Evolutionary conservation across 306 rosid species (phyloP).

Genomic region (Delonix regia): DNA sequence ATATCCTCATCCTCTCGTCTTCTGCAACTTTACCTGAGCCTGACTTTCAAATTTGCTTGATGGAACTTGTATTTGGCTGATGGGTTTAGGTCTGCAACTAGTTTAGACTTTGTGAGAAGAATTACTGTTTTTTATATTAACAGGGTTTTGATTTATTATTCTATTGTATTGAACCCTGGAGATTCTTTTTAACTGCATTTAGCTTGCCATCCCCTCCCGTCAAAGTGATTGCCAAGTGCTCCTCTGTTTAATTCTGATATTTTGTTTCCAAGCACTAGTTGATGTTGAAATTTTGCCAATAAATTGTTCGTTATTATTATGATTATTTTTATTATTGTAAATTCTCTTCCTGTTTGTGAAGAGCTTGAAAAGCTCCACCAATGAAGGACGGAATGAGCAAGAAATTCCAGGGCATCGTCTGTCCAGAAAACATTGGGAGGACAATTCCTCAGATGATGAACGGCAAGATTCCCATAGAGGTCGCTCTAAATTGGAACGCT

Average conservation of each 20-base stretch:
- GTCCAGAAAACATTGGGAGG: conserved; percentile 67
- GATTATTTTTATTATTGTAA: neutral
- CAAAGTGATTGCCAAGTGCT: conserved; percentile 13
- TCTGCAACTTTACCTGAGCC: conserved; percentile 13
- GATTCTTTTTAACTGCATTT: conserved; percentile 12
- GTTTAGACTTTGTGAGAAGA: conserved; percentile 24
- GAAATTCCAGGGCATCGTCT: conserved; percentile 53
- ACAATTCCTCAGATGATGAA: conserved; percentile 75
- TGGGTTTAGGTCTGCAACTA: neutral
- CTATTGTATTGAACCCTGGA: neutral
- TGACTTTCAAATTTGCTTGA: conserved; percentile 3
- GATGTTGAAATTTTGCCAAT: conserved; percentile 23
- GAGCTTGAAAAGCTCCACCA: conserved; percentile 69
- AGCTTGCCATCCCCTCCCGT: neutral
- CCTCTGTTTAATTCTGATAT: neutral
- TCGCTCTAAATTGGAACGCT: conserved; percentile 94
- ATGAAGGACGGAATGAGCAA: conserved; percentile 56
- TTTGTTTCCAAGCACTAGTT: conserved; percentile 33
- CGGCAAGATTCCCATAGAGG: conserved; percentile 76
- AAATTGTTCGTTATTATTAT: neutral
- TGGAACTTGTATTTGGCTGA: conserved; percentile 10
- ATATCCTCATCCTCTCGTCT: neutral
- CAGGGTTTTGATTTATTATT: neutral
- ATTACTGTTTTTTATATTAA: conserved; percentile 11
- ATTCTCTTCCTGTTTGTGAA: conserved; percentile 48